Conservation (phyloP, 306 rosid species). For the Cicer judaicum region DNA sequence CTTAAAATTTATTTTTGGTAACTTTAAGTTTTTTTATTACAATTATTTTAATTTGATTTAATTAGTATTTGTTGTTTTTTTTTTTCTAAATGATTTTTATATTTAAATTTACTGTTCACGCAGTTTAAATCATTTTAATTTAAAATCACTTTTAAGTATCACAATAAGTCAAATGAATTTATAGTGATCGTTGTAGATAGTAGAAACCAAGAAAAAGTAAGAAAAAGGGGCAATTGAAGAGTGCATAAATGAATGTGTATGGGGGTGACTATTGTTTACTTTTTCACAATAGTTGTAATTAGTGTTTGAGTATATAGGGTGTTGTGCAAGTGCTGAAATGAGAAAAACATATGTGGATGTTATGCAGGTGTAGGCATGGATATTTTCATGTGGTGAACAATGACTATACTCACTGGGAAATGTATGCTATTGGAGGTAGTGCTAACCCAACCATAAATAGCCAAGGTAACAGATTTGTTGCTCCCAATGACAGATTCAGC, state of each 20-base stretch:
- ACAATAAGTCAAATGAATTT: too few species aligned
- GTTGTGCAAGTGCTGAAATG: conserved; percentile 16
- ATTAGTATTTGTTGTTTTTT: too few species aligned
- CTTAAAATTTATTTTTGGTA: too few species aligned
- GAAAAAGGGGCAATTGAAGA: not conserved
- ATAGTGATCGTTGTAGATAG: not conserved
- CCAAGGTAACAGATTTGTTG: conserved; percentile 90
- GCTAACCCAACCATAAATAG: conserved; percentile 93
- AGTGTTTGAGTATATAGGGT: conserved; percentile 37
- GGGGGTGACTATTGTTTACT: not conserved
- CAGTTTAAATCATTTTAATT: too few species aligned
- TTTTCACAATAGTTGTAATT: not conserved
- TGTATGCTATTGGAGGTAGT: conserved; percentile 99
- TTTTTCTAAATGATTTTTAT: too few species aligned
- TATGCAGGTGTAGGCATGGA: conserved; percentile 90
- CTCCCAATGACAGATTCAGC: conserved; percentile 80
- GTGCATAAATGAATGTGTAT: conserved; percentile 17
- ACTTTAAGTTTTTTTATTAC: too few species aligned
- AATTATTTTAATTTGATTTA: too few species aligned
- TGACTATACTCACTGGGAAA: conserved; percentile 99
- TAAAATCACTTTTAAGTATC: too few species aligned
- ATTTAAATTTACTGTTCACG: too few species aligned
- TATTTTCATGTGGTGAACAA: conserved; percentile 98
- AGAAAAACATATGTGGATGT: conserved; percentile 11
- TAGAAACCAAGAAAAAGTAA: not conserved